Percentiles rank a stretch among this genome's conserved stretches.
Conservation (phyloP, 345 rosid genomes). For the Eucalyptus sp. region DNA sequence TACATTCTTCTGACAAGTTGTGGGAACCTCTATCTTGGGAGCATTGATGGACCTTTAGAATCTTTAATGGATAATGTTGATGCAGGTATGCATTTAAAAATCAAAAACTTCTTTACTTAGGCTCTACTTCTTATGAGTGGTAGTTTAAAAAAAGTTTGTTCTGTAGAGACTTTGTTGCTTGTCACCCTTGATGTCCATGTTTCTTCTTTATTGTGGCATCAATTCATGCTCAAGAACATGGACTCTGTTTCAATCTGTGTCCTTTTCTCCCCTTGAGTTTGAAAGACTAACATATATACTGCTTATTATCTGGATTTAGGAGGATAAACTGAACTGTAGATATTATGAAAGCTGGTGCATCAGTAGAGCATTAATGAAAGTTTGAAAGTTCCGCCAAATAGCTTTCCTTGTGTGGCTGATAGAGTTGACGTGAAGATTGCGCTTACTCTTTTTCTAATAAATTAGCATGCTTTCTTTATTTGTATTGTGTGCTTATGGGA, state of each 20-base stretch:
- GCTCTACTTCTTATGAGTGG: not conserved
- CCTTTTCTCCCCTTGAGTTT: not conserved
- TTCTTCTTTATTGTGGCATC: not conserved
- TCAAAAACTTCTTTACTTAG: not conserved
- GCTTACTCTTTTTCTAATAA: not conserved
- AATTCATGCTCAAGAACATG: not conserved
- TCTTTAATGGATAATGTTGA: conserved; percentile 60
- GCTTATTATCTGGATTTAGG: not conserved
- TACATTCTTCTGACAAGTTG: conserved; percentile 50
- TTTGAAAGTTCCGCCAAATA: not conserved
- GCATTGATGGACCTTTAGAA: conserved; percentile 25
- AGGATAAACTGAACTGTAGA: not conserved
- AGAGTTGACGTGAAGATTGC: not conserved
- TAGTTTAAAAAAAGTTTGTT: not conserved
- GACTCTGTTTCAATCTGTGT: not conserved
- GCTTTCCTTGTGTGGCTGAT: not conserved
- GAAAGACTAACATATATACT: not conserved
- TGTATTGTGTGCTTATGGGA: not conserved
- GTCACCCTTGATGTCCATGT: not conserved
- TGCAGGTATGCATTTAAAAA: conserved; percentile 45
- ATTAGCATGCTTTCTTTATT: not conserved
- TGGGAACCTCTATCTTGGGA: conserved; percentile 53
- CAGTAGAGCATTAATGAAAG: not conserved
- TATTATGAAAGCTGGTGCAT: not conserved
- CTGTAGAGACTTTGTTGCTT: not conserved